Evolutionary conservation across 805 yeast species (phyloP).

Genomic region (Scheffersomyces ergatensis): DNA sequence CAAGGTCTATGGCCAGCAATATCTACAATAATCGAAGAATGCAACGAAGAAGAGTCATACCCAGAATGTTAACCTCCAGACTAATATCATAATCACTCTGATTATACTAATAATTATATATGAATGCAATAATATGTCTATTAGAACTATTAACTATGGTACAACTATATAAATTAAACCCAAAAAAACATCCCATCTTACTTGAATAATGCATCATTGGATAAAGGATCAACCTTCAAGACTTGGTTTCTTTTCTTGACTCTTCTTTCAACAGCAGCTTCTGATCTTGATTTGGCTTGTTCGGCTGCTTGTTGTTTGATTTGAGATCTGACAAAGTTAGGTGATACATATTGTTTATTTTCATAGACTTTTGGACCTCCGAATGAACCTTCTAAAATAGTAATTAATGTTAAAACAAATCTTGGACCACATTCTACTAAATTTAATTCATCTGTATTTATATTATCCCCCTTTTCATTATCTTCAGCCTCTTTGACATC

Average conservation of each 20-base stretch:
- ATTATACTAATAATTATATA: too few species aligned
- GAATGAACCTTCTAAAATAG: slow-evolving; percentile 92
- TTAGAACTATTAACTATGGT: too few species aligned
- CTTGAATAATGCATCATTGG: slow-evolving; percentile 72
- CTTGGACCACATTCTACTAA: slow-evolving; percentile 96
- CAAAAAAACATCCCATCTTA: neutral
- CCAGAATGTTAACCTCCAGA: too few species aligned
- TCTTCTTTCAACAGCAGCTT: slow-evolving; percentile 75
- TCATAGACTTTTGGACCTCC: slow-evolving; percentile 98
- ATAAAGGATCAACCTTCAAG: slow-evolving; percentile 76
- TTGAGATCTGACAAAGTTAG: slow-evolving; percentile 93
- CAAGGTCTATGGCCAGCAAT: too few species aligned
- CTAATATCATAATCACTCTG: too few species aligned
- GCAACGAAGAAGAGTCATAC: too few species aligned
- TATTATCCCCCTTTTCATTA: slow-evolving; percentile 17
- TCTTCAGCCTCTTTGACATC: slow-evolving; percentile 55
- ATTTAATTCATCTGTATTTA: slow-evolving; percentile 55
- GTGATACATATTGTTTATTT: slow-evolving; percentile 94
- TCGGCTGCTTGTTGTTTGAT: slow-evolving; percentile 74
- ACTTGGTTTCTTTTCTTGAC: slow-evolving; percentile 72
- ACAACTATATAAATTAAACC: too few species aligned
- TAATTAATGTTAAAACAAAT: slow-evolving; percentile 86
- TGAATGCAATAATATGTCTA: too few species aligned
- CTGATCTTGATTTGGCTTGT: slow-evolving; percentile 74
- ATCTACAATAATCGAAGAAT: too few species aligned